phyloP scores from a whole-genome alignment of 2,329 filamentous ascomycete species.

The Juglanconis oblonga region DNA sequence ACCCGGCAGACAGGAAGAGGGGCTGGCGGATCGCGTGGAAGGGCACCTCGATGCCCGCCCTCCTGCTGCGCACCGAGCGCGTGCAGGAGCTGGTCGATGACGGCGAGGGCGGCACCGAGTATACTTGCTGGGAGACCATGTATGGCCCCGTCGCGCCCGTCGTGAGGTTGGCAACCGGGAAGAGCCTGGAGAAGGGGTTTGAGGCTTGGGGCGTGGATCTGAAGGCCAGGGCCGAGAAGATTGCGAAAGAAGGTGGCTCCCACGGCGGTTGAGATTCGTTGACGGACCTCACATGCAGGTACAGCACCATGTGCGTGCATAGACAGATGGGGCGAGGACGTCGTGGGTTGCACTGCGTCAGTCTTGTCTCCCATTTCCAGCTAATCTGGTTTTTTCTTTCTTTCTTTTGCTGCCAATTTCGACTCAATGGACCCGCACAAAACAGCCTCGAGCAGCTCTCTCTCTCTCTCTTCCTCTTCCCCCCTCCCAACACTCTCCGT shows the following conservation, averaged over 20 bases:
- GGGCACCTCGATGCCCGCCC: slow-evolving; percentile 26
- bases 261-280: too few relatives aligned
- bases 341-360: too few relatives aligned
- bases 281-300: too few relatives aligned
- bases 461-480: too few relatives aligned
- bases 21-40: slow-evolving; percentile 41
- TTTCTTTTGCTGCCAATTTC: too few relatives aligned
- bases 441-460: too few relatives aligned
- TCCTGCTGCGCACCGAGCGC: slow-evolving; percentile 36
- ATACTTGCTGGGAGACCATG: slow-evolving; percentile 45
- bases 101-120: slow-evolving; percentile 32
- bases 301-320: too few relatives aligned
- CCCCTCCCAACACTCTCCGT: too few relatives aligned
- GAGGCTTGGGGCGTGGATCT: slow-evolving; percentile 37
- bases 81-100: slow-evolving; percentile 41
- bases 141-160: slow-evolving; percentile 35
- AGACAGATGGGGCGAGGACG: too few relatives aligned
- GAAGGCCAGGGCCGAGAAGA: slow-evolving; percentile 30
- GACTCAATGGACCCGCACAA: too few relatives aligned
- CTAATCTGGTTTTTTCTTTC: too few relatives aligned
- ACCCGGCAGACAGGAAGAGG: slow-evolving; percentile 17
- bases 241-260: not conserved
- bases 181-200: slow-evolving; percentile 32
- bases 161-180: slow-evolving; percentile 31
- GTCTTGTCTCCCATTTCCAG: too few relatives aligned